Evolutionary conservation across 2,329 filamentous ascomycete species (phyloP), one percentile per base, ranked within the genome.

Genomic region (Macrophomina pseudophaseolina): DNA sequence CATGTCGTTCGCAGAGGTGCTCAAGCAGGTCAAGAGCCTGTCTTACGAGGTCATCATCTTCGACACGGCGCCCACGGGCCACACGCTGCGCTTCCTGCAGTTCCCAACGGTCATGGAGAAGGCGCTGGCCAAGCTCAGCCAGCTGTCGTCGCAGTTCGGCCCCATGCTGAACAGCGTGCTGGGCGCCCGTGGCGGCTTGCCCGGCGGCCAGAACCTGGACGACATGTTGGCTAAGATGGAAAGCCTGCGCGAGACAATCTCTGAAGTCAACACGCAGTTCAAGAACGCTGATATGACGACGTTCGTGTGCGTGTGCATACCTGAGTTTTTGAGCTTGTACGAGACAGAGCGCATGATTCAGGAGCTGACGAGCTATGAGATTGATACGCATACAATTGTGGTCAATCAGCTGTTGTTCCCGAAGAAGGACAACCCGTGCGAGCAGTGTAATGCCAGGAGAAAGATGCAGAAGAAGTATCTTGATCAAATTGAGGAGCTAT

Each of bases 401-500:
- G 95, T 99, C 74, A 99, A 99, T 81, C 95, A 99, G 85, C 86
- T 99, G 71, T 84, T 99, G 66, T 99, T 97, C 83, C 95, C 95
- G 18, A 92, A 91, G 80, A 86, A 90, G 71, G 90, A 89, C 64
- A 96, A 91, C 76, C 86, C 88, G 42, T 99, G 95, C 80, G 93
- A 97, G 69, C 95, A 99, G 84, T 99, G 95, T 81, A 97, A 93
- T 76, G 91, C 95, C 53, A 85, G 95, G 70, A 86, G 94, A 75
- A 96, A 96, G 84, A 99, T 99, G 95, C 95, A 99, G 85, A 95
- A 93, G 85, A 99, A 99, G 84, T 99, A 99, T 78, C 86, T 99
- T 51, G 94, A 98, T 77, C 94, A 99, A 85, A 98, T 98, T 74
- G 94, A 97, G 81, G 95, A 99, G 83, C 82, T 99, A 67, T 99